Base-by-base conservation (phyloP, 2,329 filamentous ascomycete species). In the Monilinia vaccinii-corymbosi region DNA sequence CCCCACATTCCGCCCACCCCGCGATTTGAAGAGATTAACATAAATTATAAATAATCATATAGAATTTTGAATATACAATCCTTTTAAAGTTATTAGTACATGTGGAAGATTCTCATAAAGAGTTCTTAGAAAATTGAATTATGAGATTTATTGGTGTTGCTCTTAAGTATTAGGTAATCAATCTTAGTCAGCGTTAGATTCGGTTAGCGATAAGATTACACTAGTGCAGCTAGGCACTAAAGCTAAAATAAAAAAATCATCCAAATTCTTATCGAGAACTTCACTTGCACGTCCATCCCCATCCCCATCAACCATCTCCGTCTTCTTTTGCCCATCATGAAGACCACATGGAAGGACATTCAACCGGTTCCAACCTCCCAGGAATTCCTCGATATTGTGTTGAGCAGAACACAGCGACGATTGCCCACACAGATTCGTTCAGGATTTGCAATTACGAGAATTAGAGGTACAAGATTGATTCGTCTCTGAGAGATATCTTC, bases 381-480 rank as follows among this genome's bases (percentile, higher is more conserved):
- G 79, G 94, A 99, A 77, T 97, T 99, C 72, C 82, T 99, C 70
- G 94, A 99, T 76, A 97, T 99, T 74, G 92, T 97, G 66, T 83
- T 99, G 70, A 95, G 89, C 72, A 82, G 94, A 68, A 97, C 91
- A 5, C 93, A 97, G 81, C 83, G 93, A 72, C 87, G 93, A 64
- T 80, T 99, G 65, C 94, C 94, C 16, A 99, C 91, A 52, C 91
- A 97, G 79, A 97, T 99, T 73, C 85, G 94, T 70, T 85, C 92
- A 45, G 94, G 94, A 62, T 99, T 99, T 81, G 88, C 96, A 76
- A 97, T 97, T 73, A 89, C 85, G 73, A 86, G 93, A 82, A 97
- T 97, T 71, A 82, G 93, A 74, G 80, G 79, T 79, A 69, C 56
- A 65, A 60, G 23, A 38, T 40, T 28, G 42, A 60, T 61, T 56